Evolutionary conservation across 192 early-diverging fungal genomes (phyloP), one percentile per base, ranked within the genome.

Genomic region (Cladochytrium replicatum): DNA sequence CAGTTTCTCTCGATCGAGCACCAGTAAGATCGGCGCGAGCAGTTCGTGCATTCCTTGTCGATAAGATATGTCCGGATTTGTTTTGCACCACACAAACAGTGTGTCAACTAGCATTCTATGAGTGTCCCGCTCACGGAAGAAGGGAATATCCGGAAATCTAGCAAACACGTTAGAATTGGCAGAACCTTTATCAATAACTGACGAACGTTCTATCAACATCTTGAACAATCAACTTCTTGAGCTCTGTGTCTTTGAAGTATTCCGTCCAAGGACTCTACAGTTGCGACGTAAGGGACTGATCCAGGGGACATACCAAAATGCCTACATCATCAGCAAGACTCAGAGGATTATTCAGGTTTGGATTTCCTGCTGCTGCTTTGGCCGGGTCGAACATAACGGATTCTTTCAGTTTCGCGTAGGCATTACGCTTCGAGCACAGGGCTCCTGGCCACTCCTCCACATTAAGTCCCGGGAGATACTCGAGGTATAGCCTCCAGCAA

Each of bases 11-110:
- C 57, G 37, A 21, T 89, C 73, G 17, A 97, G 78, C 0, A 84
- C 81, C 64, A 80, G 63, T 13, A 88, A 76, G 15, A 95, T 66
- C 17, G 88, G 86, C 0, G 89, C 93, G 9, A 91, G 59, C 22
- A 98, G 52, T 61, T 98, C 94, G 56, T 98, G 94, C 94, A 98
- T 98, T 24, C 94, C 94, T 60, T 98, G 94, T 31, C 94, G 78
- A 66, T 98, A 98, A 13, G 84, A 83, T n/a, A 95, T 73, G 26
- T 81, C 81, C 9, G 74, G 68, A 54, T 98, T 83, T 58, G 91
- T 70, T 56, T 91, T 91, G 63, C 86, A 86, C 58, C 89, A 93
- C 25, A 95, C 82, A 50, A 98, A 92, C 23, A 98, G 62, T 27
- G 96, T 82, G 50, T 87, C 83, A 1, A 73, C 61, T 68, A 97